A percentile compares a stretch with the other conserved stretches of the same genome.
phyloP scores from a whole-genome alignment of 306 rosid species.

The Fagus crenata region DNA sequence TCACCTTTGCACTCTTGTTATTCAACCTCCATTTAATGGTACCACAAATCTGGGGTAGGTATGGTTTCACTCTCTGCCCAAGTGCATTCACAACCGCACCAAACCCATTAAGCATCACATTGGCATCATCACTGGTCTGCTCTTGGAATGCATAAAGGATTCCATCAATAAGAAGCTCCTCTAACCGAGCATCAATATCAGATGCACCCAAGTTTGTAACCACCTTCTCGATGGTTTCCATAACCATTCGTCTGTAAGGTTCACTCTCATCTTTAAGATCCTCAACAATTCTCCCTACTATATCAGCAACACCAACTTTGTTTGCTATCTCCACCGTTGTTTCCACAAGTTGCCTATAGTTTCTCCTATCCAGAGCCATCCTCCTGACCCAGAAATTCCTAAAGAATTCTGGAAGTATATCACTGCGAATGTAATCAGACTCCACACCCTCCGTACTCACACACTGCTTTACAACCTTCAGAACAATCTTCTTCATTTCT shows the following conservation, averaged over 20 bases:
- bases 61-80: constrained; percentile 89
- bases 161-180: constrained; percentile 93
- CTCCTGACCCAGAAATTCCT: constrained; percentile 95
- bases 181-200: constrained; percentile 87
- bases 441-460: constrained; percentile 97
- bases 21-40: constrained; percentile 95
- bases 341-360: constrained; percentile 89
- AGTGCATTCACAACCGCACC: constrained; percentile 96
- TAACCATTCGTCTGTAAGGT: constrained; percentile 95
- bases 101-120: constrained; percentile 95
- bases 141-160: constrained; percentile 97
- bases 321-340: constrained; percentile 96
- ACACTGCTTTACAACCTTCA: constrained; percentile 96
- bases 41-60: constrained; percentile 97
- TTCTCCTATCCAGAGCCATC: constrained; percentile 96
- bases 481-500: constrained; percentile 96
- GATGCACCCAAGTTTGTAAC: constrained; percentile 89
- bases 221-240: constrained; percentile 98
- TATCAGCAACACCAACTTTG: constrained; percentile 95
- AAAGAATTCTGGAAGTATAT: constrained; percentile 85
- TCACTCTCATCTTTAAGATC: constrained; percentile 99
- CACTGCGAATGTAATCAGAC: constrained; percentile 73
- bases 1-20: constrained; percentile 95
- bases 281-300: constrained; percentile 88
- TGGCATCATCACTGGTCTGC: constrained; percentile 98